Evolutionary conservation across 2,329 filamentous ascomycete species (phyloP).

Genomic region (Coniochaeta sp.): DNA sequence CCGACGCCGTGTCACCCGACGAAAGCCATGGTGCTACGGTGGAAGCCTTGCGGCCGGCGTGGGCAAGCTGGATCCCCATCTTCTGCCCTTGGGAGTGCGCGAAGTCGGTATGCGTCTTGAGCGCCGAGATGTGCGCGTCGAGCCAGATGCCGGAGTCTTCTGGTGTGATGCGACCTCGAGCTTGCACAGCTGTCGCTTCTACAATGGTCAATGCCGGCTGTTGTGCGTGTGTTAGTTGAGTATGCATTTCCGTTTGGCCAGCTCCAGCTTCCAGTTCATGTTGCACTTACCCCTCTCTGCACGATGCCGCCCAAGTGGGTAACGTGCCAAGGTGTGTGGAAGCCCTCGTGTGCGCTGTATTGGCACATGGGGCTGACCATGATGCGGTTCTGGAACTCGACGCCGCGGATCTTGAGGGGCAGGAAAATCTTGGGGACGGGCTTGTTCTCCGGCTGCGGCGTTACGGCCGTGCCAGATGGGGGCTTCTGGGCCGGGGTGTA

Average conservation of each 20-base stretch:
- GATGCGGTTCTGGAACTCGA: constrained; percentile 38
- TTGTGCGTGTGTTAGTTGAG: not conserved
- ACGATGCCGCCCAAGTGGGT: constrained; percentile 68
- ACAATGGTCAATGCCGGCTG: constrained; percentile 54
- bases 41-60: constrained; percentile 56
- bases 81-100: constrained; percentile 49
- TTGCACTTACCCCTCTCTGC: constrained; percentile 42
- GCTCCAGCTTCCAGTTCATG: too few species aligned
- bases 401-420: constrained; percentile 36
- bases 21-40: constrained; percentile 50
- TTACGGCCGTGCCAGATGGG: constrained; percentile 33
- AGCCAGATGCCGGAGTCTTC: constrained; percentile 36
- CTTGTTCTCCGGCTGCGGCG: constrained; percentile 27
- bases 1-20: constrained; percentile 40
- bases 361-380: constrained; percentile 40
- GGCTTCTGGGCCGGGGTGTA: constrained; percentile 41
- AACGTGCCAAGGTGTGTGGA: constrained; percentile 65
- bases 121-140: constrained; percentile 26
- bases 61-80: constrained; percentile 64
- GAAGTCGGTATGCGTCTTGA: constrained; percentile 29
- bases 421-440: constrained; percentile 42
- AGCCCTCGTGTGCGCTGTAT: constrained; percentile 41
- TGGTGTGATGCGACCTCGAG: constrained; percentile 67
- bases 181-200: constrained; percentile 61
- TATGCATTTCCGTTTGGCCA: not conserved